Conservation (phyloP, 2,329 filamentous ascomycete species). For the Lithohypha guttulata region DNA sequence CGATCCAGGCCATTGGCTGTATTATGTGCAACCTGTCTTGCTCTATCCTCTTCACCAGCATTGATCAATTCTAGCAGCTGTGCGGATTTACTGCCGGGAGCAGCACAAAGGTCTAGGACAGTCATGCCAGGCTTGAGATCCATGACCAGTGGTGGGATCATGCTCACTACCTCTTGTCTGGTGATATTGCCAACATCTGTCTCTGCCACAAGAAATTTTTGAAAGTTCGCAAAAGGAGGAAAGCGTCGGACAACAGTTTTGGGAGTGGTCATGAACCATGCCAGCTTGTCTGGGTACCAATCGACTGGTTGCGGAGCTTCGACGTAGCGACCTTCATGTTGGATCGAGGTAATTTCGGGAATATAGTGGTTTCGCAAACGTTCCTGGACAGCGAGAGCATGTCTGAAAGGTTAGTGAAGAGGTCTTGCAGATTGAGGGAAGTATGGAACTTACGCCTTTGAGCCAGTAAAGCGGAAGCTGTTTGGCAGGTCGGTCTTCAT, state of each 20-base stretch:
- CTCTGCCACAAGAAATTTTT: constrained; percentile 95
- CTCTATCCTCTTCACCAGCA: constrained; percentile 76
- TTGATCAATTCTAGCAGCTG: constrained; percentile 94
- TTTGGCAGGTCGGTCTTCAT: constrained; percentile 81
- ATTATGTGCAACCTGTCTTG: constrained; percentile 58
- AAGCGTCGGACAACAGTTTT: constrained; percentile 94
- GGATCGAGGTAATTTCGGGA: constrained; percentile 75
- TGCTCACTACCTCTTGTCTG: constrained; percentile 93
- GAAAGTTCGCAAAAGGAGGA: constrained; percentile 86
- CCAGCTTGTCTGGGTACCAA: constrained; percentile 91
- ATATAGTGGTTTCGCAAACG: constrained; percentile 82
- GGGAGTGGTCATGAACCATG: constrained; percentile 96
- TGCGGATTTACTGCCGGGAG: constrained; percentile 91
- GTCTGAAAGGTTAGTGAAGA: no score
- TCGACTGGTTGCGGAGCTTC: constrained; percentile 69
- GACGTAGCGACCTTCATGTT: constrained; percentile 71
- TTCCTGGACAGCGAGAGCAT: constrained; percentile 84
- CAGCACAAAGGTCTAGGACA: constrained; percentile 90
- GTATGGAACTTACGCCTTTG: constrained; percentile 61
- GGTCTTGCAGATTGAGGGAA: no score
- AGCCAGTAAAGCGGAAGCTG: constrained; percentile 95
- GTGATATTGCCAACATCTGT: constrained; percentile 96
- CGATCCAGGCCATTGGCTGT: constrained; percentile 52
- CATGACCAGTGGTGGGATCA: constrained; percentile 93
- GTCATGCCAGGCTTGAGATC: constrained; percentile 85